phyloP scores from a whole-genome alignment of 225 moss, liverwort and hornwort species.

The Rhytidiadelphus loreus region DNA sequence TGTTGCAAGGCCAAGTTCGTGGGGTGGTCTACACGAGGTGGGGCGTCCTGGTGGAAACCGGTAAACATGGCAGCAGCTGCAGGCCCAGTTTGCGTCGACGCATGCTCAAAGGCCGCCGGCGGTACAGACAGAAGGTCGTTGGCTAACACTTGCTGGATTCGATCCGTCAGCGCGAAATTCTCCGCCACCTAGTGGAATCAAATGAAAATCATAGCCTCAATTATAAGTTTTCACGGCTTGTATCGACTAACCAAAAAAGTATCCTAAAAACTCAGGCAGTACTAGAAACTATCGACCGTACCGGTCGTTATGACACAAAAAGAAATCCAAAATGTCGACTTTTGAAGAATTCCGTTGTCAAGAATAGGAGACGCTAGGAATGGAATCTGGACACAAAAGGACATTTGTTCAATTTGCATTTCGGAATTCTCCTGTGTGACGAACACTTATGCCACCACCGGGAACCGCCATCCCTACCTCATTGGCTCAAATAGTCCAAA shows the following conservation, averaged over 20 bases:
- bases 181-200: background rate
- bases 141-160: slow-evolving; percentile 13
- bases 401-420: background rate
- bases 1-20: background rate
- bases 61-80: background rate
- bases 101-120: background rate
- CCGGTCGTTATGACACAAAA: background rate
- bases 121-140: slow-evolving; percentile 2
- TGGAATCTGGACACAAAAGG: background rate
- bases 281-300: background rate
- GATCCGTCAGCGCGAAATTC: slow-evolving; percentile 13
- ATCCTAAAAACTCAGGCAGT: background rate
- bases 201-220: background rate
- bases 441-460: background rate
- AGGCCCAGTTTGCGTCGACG: background rate
- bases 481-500: background rate
- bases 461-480: background rate
- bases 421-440: background rate
- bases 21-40: background rate
- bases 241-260: background rate
- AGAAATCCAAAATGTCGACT: background rate
- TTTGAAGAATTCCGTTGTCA: background rate
- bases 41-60: background rate
- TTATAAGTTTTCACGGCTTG: background rate
- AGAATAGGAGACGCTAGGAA: background rate